Base-by-base conservation (phyloP, 208 protist species). In the Trypanosoma vivax region DNA sequence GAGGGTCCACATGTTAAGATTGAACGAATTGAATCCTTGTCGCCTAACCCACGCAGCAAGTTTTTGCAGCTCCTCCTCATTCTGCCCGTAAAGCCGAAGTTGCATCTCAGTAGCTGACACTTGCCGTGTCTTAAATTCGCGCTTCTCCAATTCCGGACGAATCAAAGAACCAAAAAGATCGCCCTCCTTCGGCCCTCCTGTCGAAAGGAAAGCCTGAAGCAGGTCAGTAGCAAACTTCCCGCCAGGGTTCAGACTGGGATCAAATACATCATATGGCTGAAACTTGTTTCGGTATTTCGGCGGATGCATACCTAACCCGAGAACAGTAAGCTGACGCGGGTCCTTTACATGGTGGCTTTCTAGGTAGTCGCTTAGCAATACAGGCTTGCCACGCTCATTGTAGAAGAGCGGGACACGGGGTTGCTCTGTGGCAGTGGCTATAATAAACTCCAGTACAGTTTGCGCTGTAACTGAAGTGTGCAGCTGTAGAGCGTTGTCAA, bases 271-370 rank as follows among this genome's bases (percentile, higher is more conserved):
- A 60, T 87, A 94, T 2, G 72, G 70, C 21, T 86, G 60, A 66
- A 81, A 90, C 72, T 90, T 88, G 56, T 94, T 92, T 35, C 74
- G 68, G 62, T 88, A 84, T 16, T 81, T 60, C 11, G 77, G 81
- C 5, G 89, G 89, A 39, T 92, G 89, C 55, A 96, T 50, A 13
- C 89, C 89, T 5, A 96, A 81, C 4, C 89, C 89, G 54, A 88
- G 83, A 16, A 90, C 76, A 24, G 86, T 94, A 7, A 96, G 38
- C 52, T 81, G 71, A 33, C 71, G 61, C 43, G 89, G 75, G 49
- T 90, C 56, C 1, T 49, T 46, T 10, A 94, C 65, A 29, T 77
- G 72, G 35, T 75, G 68, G 13, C 65, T 51, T 45, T 79, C 62
- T 31, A 96, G 66, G 57, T 83, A 84, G 13, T 76, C 67, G 18